Evolutionary conservation across 225 moss, liverwort and hornwort genomes (phyloP).

Genomic region (Takakia lepidozioides): DNA sequence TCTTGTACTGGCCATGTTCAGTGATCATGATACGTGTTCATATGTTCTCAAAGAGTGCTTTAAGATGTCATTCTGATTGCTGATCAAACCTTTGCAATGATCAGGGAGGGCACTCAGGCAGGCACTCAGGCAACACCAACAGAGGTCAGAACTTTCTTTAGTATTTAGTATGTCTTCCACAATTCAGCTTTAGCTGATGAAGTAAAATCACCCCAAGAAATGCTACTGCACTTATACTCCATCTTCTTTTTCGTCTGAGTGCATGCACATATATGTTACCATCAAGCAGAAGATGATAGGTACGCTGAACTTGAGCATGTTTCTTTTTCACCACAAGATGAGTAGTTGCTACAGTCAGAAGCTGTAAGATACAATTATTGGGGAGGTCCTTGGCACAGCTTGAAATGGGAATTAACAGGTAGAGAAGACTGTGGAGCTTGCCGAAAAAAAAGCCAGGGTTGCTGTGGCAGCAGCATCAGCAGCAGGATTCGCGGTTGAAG

Average conservation of each 20-base stretch:
- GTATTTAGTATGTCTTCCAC: background rate
- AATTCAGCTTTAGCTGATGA: too few relatives aligned
- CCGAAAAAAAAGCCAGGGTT: conserved; percentile 9
- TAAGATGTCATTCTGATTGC: background rate
- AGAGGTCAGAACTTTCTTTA: conserved; percentile 3
- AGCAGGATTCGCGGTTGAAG: conserved; percentile 10
- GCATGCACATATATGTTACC: too few relatives aligned
- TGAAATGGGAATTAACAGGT: conserved; percentile 1
- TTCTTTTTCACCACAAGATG: background rate
- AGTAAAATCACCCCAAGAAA: too few relatives aligned
- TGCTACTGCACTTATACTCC: too few relatives aligned
- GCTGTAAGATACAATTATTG: background rate
- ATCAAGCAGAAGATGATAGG: background rate
- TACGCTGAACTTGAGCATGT: background rate
- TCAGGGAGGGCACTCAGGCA: conserved; percentile 5
- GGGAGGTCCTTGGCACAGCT: background rate
- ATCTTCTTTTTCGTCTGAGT: too few relatives aligned
- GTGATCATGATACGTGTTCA: background rate
- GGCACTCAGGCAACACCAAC: conserved; percentile 2
- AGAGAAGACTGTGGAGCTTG: conserved; percentile 6
- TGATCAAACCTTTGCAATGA: background rate
- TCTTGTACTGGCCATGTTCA: too few relatives aligned
- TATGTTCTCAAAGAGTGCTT: background rate
- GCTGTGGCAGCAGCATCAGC: conserved; percentile 10
- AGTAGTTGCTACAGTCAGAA: background rate